phyloP scores from a whole-genome alignment of 306 rosid genomes.

The Spatholobus suberectus region DNA sequence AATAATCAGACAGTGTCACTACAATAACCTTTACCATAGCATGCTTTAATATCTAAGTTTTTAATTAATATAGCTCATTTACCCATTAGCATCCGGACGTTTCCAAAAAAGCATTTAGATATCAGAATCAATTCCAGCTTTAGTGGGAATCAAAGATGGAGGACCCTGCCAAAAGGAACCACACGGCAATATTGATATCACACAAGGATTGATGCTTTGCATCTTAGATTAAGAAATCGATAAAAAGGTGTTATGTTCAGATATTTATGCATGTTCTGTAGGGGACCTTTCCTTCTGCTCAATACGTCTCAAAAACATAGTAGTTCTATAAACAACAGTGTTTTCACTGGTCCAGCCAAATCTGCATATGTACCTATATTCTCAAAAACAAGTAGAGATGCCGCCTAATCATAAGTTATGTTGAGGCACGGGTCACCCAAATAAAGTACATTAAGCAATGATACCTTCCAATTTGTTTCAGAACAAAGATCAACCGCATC shows the following conservation, averaged over 20 bases:
- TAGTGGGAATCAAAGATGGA: constrained; percentile 34
- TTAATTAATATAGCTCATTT: constrained; percentile 1
- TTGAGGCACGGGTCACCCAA: neutral
- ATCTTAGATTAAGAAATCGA: neutral
- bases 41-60: neutral
- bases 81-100: neutral
- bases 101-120: constrained; percentile 15
- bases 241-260: neutral
- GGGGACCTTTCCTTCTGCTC: constrained; percentile 36
- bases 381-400: neutral
- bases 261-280: constrained; percentile 36
- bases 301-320: neutral
- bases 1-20: neutral
- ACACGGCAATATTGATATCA: constrained; percentile 5
- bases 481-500: neutral
- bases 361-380: constrained; percentile 26
- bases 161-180: constrained; percentile 27
- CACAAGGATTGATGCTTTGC: constrained; percentile 42
- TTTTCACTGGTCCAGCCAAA: constrained; percentile 26
- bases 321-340: neutral
- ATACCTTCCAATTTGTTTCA: neutral
- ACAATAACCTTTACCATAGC: neutral
- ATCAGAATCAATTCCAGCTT: constrained; percentile 42
- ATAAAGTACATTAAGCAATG: neutral
- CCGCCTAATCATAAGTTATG: neutral